phyloP scores from a whole-genome alignment of 257 asterid species.

The Vinca minor region DNA sequence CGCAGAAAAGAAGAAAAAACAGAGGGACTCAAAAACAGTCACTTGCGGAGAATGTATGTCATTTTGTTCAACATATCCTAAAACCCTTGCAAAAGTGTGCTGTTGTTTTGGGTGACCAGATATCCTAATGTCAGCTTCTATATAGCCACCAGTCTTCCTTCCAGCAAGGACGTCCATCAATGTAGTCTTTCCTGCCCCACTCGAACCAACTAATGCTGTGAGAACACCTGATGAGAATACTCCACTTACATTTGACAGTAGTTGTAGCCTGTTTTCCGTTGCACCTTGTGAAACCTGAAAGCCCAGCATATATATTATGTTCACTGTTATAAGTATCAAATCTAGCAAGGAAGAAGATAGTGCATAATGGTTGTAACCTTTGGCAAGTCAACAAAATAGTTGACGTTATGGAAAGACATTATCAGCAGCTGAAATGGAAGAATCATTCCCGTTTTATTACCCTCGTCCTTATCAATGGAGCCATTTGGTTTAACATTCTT shows the following conservation, averaged over 20 bases:
- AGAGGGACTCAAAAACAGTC: slow-evolving; percentile 71
- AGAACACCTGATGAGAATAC: slow-evolving; percentile 83
- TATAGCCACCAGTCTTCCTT: slow-evolving; percentile 77
- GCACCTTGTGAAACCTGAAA: slow-evolving; percentile 66
- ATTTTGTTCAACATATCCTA: slow-evolving; percentile 90
- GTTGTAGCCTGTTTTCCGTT: slow-evolving; percentile 62
- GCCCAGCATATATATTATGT: neutral
- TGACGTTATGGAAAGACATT: slow-evolving; percentile 74
- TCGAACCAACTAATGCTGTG: slow-evolving; percentile 80
- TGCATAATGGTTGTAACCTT: slow-evolving; percentile 39
- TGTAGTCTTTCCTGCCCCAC: slow-evolving; percentile 97
- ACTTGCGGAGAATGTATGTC: slow-evolving; percentile 96
- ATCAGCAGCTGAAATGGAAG: slow-evolving; percentile 81
- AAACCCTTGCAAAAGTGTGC: slow-evolving; percentile 64
- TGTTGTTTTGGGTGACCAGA: slow-evolving; percentile 81
- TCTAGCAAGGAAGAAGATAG: neutral
- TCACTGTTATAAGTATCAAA: neutral
- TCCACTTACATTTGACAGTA: slow-evolving; percentile 68
- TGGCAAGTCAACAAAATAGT: slow-evolving; percentile 87
- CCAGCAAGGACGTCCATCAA: slow-evolving; percentile 95
- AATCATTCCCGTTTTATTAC: slow-evolving; percentile 66
- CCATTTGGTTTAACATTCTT: slow-evolving; percentile 15
- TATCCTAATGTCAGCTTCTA: slow-evolving; percentile 74
- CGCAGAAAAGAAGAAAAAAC: slow-evolving; percentile 72
- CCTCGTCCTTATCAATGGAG: slow-evolving; percentile 15